Base-by-base conservation (phyloP, 2,329 filamentous ascomycete species). In the Neonectria hederae region DNA sequence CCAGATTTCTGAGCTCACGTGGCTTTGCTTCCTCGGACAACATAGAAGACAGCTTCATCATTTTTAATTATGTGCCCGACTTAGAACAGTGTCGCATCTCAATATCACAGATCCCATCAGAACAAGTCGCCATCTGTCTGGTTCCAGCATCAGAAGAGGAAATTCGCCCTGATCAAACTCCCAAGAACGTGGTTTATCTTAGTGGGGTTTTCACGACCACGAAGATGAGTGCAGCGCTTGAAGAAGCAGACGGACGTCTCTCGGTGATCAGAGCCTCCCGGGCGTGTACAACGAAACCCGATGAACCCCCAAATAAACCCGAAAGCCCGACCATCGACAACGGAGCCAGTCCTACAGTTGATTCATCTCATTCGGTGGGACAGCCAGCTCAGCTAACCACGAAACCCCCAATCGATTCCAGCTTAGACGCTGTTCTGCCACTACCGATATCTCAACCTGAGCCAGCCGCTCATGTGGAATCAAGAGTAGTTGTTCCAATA, bases 41-140 rank as follows among this genome's bases (percentile, higher is more conserved):
- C 2, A 2, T 14, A 0, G 24, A 63, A 10, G 46, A 67, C 5
- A 63, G 54, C 26, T 54, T 74, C 6, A 38, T 60, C 2, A 38
- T 73, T 6, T 8, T 72, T 26, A 67, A 74, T 45, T 65, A 60
- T 19, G n/a, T 46, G 1, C 13, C 53, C 2, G 45, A 72, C 4
- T 0, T 28, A 1, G n/a, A 68, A 1, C 40, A 69, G 26, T 65
- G 57, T 8, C 60, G 22, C 13, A 30, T 1, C 1, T 52, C 65
- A 1, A 14, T 65, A 0, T 54, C 67, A 0, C 56, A 8, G 9
- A 19, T 73, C 1, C 63, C 64, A 0, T 17, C 26, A 4, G 42
- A 14, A 1, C 66, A 71, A 8, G 53, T 67, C 9, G 70, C 62
- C 0, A 49, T 74, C 0, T 74, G 72, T 13, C 55, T 71, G 0